A percentile compares a stretch with the other conserved stretches of the same genome.
Conservation (phyloP, 2,329 filamentous ascomycete species). For the Emmonsia crescens region DNA sequence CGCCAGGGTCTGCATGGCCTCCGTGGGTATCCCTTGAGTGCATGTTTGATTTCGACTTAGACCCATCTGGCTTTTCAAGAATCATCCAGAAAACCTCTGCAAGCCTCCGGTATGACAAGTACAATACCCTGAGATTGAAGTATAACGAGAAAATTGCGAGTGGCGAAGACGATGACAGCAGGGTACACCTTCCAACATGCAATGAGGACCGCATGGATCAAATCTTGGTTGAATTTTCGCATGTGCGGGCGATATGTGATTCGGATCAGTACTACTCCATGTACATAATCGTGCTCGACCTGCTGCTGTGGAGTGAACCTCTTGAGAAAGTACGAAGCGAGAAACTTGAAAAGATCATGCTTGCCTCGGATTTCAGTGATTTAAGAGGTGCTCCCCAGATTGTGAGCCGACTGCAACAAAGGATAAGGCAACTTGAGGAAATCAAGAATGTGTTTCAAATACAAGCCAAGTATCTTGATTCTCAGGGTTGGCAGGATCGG, state of each 20-base stretch:
- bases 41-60: constrained; percentile 90
- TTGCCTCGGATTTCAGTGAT: constrained; percentile 97
- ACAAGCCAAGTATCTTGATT: constrained; percentile 76
- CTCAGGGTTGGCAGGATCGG: constrained; percentile 82
- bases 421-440: constrained; percentile 86
- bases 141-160: constrained; percentile 87
- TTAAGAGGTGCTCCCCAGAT: constrained; percentile 85
- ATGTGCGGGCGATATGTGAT: constrained; percentile 88
- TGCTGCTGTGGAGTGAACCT: constrained; percentile 92
- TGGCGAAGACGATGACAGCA: constrained; percentile 31
- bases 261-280: constrained; percentile 95
- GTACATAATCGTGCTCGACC: constrained; percentile 94
- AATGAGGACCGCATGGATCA: constrained; percentile 72
- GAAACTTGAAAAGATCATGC: constrained; percentile 94
- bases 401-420: constrained; percentile 81
- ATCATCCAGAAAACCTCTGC: constrained; percentile 96
- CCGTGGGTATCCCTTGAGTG: constrained; percentile 98
- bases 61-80: constrained; percentile 94
- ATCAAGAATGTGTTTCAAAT: constrained; percentile 96
- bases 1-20: constrained; percentile 79
- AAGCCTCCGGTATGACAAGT: constrained; percentile 90
- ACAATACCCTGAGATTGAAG: constrained; percentile 91
- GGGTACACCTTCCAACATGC: constrained; percentile 43
- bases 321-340: constrained; percentile 95
- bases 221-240: constrained; percentile 92